Base-by-base conservation (phyloP, 1,139 yeast genomes). In the Hansenula lynferdii region DNA sequence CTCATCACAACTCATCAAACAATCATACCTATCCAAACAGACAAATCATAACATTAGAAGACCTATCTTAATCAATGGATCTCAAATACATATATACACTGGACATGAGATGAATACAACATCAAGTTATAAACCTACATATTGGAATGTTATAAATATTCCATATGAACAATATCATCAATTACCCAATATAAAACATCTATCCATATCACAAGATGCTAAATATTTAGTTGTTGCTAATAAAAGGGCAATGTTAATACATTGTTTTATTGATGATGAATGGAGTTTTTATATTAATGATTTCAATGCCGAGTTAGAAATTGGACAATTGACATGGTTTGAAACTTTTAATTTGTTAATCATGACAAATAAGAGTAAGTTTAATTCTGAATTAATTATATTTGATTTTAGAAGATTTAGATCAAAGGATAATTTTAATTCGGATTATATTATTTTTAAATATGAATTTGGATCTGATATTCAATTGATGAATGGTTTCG, bases 201-300 rank as follows among this genome's bases (percentile, higher is more conserved):
- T 57, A 10, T 50, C 63, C 0, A 53, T 58, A 5, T 61, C 65
- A 29, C 59, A 56, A 34, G 65, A 64, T 48, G 70, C 68, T 2
- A 51, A 55, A 28, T 50, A 45, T 34, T 45, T 65, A 5, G 67
- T 69, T 25, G 33, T 65, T 9, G 56, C 65, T 11, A 70, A 69
- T 6, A 48, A 51, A 16, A 48, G 43, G 15, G 60, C 61, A 34
- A 54, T 65, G 4, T 35, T 61, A 20, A 40, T 64, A 4, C 61
- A 60, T 41, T 54, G 59, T 21, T 37, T 54, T 14, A 15, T 41
- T 7, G 50, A 51, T 2, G 49, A 53, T 26, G 50, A 47, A 26
- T 67, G 70, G 70, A 61, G 60, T 41, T 48, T 50, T 26, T 54
- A 65, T 35, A 54, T 50, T 25, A 50, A 56, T 37, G 56, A 50